Base-by-base conservation (phyloP, 1,284 basidiomycete species). In the Apiotrichum brassicae region DNA sequence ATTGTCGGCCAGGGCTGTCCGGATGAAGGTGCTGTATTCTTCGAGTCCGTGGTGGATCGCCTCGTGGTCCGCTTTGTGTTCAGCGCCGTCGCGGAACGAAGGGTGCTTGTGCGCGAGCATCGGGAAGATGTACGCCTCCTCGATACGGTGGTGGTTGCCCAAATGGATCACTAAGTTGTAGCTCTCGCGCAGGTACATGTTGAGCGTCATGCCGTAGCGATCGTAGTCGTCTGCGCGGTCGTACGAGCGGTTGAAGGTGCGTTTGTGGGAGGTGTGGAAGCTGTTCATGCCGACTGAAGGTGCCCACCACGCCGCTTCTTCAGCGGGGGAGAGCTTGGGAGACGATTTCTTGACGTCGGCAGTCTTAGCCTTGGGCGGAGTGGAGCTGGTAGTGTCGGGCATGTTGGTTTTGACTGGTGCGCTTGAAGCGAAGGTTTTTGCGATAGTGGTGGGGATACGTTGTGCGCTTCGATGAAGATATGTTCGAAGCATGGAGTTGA, bases 1-100 rank as follows among this genome's bases (percentile, higher is more conserved):
- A 2, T 78, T 78, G 20, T 79, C 73, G 13, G 63, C 66, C 39
- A 68, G 68, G 68, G 76, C 81, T 43, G 78, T 77, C n/a, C 68
- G 57, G 2, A 84, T 64, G 22, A 81, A 75, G 8, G 60, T 65
- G 16, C 70, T 67, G 13, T 85, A 78, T 23, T 70, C 72, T 20
- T 81, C 80, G 32, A 85, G 71, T 1, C 83, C 83, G 46, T 81
- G 76, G 62, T 85, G 83, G 25, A 86, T 86, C 14, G 65, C 76
- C 50, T 78, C 76, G 64, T 86, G 84, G 6, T 78, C 80, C 50
- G 77, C 75, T 11, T 82, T 64, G 62, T 85, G 83, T 35, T 77
- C 59, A 57, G 66, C 48, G n/a, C 62, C 64, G 9, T 53, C 56
- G 43, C 60, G 70, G 66, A 86, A 86, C 49, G 78, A 69, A 1